A percentile compares a stretch with the other conserved stretches of the same genome.
Conservation (phyloP, 345 rosid species). For the Hibiscus tridactylites region DNA sequence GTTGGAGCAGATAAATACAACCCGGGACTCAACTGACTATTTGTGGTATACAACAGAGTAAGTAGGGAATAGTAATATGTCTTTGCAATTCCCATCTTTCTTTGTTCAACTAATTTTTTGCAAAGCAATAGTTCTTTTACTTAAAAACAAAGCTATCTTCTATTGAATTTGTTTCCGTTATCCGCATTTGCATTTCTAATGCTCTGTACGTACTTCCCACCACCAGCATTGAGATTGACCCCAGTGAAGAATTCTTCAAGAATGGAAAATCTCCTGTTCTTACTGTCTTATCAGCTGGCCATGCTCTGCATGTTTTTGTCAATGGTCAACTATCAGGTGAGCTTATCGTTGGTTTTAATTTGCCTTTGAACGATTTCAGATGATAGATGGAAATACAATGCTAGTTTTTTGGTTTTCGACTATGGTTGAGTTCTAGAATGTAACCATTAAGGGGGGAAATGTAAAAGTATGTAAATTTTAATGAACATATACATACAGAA, state of each 20-base stretch:
- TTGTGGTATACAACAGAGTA: conserved; percentile 98
- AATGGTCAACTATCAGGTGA: conserved; percentile 77
- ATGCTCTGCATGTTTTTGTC: conserved; percentile 84
- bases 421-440: no score
- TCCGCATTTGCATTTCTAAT: background rate
- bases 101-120: background rate
- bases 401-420: no score
- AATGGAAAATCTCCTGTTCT: conserved; percentile 50
- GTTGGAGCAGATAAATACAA: conserved; percentile 93
- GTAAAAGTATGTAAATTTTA: no score
- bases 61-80: conserved; percentile 28
- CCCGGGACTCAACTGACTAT: conserved; percentile 82
- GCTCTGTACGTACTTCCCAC: background rate
- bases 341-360: conserved; percentile 21
- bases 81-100: background rate
- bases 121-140: background rate
- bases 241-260: conserved; percentile 51
- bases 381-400: no score
- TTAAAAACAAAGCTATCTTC: background rate
- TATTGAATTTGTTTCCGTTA: background rate
- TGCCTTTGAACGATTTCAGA: background rate
- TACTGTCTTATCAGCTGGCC: conserved; percentile 79
- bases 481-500: background rate
- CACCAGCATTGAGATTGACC: conserved; percentile 37
- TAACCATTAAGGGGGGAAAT: no score